These are phyloP conservation scores for Chrysoporthe cubensis DNA, from an alignment of 2,329 filamentous ascomycete species.

Conservation along the genomic window DNA sequence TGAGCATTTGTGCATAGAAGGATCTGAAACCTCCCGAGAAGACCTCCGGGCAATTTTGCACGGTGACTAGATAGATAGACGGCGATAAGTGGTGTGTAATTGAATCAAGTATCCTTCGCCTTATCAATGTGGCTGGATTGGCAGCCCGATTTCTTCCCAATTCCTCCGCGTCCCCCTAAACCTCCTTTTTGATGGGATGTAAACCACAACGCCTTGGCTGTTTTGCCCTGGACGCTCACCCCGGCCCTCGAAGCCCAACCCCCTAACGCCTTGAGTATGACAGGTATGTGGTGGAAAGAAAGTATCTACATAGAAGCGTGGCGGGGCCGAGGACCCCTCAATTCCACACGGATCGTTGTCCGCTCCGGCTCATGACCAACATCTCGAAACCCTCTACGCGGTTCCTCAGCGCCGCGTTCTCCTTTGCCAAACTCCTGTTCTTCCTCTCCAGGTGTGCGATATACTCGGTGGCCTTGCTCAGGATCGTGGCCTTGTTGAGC, in stretches of 20 bases:
- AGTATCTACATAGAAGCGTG: not conserved
- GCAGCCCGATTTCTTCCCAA: too few relatives aligned
- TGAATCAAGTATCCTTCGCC: too few relatives aligned
- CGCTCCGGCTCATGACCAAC: conserved; percentile 36
- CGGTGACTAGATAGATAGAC: too few relatives aligned
- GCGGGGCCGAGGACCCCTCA: conserved; percentile 13
- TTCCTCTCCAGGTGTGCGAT: conserved; percentile 40
- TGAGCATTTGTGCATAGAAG: too few relatives aligned
- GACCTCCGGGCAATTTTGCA: too few relatives aligned
- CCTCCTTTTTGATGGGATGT: not conserved
- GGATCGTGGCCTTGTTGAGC: conserved; percentile 49
- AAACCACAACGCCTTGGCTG: not conserved
- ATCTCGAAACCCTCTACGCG: conserved; percentile 40
- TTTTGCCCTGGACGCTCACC: not conserved
- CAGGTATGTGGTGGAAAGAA: not conserved
- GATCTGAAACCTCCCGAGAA: too few relatives aligned
- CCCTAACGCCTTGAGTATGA: not conserved
- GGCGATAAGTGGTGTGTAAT: too few relatives aligned
- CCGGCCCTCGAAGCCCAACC: not conserved
- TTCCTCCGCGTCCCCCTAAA: too few relatives aligned
- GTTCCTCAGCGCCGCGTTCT: conserved; percentile 49
- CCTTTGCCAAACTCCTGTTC: conserved; percentile 46
- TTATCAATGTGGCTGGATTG: too few relatives aligned
- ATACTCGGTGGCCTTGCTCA: conserved; percentile 46
- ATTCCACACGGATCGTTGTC: conserved; percentile 30